Evolutionary conservation across 768 basidiomycete species (phyloP), one percentile per base, ranked within the genome.

Genomic region (Suillus discolor): DNA sequence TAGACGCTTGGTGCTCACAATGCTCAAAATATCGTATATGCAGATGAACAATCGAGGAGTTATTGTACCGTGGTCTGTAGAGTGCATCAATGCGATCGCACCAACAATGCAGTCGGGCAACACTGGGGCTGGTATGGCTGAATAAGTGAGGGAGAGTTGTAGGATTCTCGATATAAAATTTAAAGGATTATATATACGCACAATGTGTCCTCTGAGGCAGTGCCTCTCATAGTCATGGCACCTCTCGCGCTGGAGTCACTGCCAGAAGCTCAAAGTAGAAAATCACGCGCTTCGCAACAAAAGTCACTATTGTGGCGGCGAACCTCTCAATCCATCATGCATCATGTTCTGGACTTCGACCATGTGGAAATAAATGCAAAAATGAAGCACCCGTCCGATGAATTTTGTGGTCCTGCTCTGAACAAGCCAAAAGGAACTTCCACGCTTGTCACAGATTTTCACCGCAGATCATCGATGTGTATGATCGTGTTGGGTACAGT

Each of bases 21-120:
- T 57, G 55, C 45, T 28, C 44, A 31, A 67, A 20, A 60, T 68
- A 68, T 53, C 67, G 65, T 44, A 66, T 67, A 66, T 68, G 51
- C 44, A 34, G 1, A 39, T 36, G 23, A 28, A 38, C 13, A 38
- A 42, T 38, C 15, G 42, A 39, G 18, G 25, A 42, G 25, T 31
- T 20, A 6, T 20, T 42, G 25, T 2, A 42, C 59, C 44, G 15
- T 57, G 4, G 7, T 55, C 31, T 20, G 11, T 57, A 28, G 65
- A 55, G 39, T 23, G 47, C 5, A 53, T n/a, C 3, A 44, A 28
- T 41, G 62, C 36, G 8, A 23, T 15, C 25, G 20, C 6, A 15
- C 6, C 7, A 25, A 11, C 25, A 18, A 25, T 11, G 25, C 3
- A n/a, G 34, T 36, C 31, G 6, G 20, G 5, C 31, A 31, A 31